phyloP scores from a whole-genome alignment of 2,329 filamentous ascomycete genomes.

The Alternaria triticimaculans region DNA sequence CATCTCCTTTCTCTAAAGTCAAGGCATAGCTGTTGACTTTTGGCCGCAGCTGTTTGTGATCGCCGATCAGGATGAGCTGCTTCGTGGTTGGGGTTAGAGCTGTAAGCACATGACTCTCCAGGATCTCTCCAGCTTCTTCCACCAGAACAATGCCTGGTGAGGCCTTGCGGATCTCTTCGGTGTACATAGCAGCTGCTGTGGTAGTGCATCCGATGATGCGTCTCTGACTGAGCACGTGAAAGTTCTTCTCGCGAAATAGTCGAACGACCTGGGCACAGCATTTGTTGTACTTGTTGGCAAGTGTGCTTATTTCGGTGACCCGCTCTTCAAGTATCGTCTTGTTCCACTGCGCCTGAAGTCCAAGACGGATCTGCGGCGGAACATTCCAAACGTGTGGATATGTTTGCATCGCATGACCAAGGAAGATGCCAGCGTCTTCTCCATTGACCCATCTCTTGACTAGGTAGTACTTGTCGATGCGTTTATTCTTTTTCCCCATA shows the following conservation, averaged over 20 bases:
- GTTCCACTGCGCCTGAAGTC: conserved; percentile 39
- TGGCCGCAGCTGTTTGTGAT: conserved; percentile 75
- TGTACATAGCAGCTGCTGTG: conserved; percentile 70
- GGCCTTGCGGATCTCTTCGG: conserved; percentile 60
- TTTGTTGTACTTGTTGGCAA: conserved; percentile 53
- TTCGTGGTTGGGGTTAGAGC: conserved; percentile 63
- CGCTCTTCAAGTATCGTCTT: conserved; percentile 57
- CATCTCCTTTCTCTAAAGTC: conserved; percentile 67
- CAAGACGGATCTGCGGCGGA: conserved; percentile 43
- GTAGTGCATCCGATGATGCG: conserved; percentile 74
- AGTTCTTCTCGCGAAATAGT: conserved; percentile 34
- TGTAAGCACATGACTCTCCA: conserved; percentile 71
- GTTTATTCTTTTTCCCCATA: conserved; percentile 57
- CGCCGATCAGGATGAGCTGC: conserved; percentile 74
- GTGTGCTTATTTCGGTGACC: conserved; percentile 49
- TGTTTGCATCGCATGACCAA: conserved; percentile 29
- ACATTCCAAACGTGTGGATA: conserved; percentile 62
- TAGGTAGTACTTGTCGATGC: conserved; percentile 58
- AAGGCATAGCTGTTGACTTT: conserved; percentile 68
- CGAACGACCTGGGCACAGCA: conserved; percentile 50
- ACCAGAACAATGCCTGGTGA: conserved; percentile 68
- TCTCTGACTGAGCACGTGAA: conserved; percentile 56
- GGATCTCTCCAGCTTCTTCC: conserved; percentile 76
- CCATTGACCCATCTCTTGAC: conserved; percentile 61
- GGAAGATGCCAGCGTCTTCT: conserved; percentile 55